These are phyloP conservation scores for Harringtonia lauricola DNA, from an alignment of 2,329 filamentous ascomycete species.

Conservation along the genomic window DNA sequence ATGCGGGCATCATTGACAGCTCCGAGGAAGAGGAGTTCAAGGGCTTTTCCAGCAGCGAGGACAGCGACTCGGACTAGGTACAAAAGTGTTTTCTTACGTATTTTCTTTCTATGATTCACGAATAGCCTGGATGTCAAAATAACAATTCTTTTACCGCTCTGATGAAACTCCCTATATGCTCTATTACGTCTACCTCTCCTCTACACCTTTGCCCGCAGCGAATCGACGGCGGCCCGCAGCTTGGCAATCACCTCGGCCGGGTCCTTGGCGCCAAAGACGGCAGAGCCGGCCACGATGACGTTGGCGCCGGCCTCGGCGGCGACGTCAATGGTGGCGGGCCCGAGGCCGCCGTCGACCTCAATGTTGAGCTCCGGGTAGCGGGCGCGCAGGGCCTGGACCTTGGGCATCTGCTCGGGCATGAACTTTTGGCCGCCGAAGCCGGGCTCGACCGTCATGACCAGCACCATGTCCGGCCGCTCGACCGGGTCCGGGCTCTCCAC, in stretches of 20 bases:
- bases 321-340: slow-evolving; percentile 80
- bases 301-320: slow-evolving; percentile 94
- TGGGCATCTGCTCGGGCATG: slow-evolving; percentile 91
- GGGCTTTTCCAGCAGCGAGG: slow-evolving; percentile 38
- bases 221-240: slow-evolving; percentile 69
- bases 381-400: slow-evolving; percentile 73
- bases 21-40: slow-evolving; percentile 46
- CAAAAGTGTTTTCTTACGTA: no score
- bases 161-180: no score
- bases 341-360: slow-evolving; percentile 86
- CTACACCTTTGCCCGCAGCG: slow-evolving; percentile 30
- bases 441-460: slow-evolving; percentile 96
- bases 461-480: slow-evolving; percentile 94
- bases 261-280: slow-evolving; percentile 86
- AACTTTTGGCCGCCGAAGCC: slow-evolving; percentile 98
- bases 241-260: slow-evolving; percentile 77
- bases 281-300: slow-evolving; percentile 93
- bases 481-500: slow-evolving; percentile 60
- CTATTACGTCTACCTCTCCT: neutral
- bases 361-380: slow-evolving; percentile 91
- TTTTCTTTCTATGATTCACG: neutral
- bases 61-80: slow-evolving; percentile 23
- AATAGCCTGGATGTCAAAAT: no score
- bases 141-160: no score
- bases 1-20: slow-evolving; percentile 22